Conservation (phyloP, 345 rosid genomes). For the Aurinia saxatilis region DNA sequence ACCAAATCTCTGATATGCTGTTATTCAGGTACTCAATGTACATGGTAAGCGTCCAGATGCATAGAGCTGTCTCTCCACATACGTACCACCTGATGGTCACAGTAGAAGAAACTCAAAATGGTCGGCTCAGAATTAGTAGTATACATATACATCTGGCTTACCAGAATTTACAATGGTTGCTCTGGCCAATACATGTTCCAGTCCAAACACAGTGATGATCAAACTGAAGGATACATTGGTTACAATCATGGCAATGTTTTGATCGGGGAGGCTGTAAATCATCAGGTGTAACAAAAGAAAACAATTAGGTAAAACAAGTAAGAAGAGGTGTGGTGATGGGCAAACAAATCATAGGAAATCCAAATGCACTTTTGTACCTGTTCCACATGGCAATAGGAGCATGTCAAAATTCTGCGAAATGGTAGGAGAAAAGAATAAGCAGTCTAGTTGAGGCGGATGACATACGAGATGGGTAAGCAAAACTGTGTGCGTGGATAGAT, state of each 20-base stretch:
- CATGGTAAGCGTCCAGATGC: constrained; percentile 87
- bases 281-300: too few species aligned
- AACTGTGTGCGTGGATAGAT: too few species aligned
- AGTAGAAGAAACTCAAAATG: not conserved
- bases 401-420: too few species aligned
- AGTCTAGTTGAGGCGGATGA: too few species aligned
- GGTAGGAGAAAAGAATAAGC: too few species aligned
- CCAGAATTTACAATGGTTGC: constrained; percentile 96
- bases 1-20: constrained; percentile 60
- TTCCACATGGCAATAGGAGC: too few species aligned
- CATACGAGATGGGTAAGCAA: too few species aligned
- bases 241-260: constrained; percentile 98
- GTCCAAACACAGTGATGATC: constrained; percentile 99
- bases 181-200: constrained; percentile 94
- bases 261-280: constrained; percentile 97
- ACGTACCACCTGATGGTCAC: constrained; percentile 72
- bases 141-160: constrained; percentile 35
- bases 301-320: too few species aligned
- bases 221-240: constrained; percentile 96
- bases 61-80: constrained; percentile 68
- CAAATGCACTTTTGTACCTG: too few species aligned
- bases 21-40: constrained; percentile 60
- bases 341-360: too few species aligned
- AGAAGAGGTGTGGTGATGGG: too few species aligned
- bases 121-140: too few species aligned